Evolutionary conservation across 768 basidiomycete species (phyloP), one percentile per base, ranked within the genome.

Genomic region (Russula sp.): DNA sequence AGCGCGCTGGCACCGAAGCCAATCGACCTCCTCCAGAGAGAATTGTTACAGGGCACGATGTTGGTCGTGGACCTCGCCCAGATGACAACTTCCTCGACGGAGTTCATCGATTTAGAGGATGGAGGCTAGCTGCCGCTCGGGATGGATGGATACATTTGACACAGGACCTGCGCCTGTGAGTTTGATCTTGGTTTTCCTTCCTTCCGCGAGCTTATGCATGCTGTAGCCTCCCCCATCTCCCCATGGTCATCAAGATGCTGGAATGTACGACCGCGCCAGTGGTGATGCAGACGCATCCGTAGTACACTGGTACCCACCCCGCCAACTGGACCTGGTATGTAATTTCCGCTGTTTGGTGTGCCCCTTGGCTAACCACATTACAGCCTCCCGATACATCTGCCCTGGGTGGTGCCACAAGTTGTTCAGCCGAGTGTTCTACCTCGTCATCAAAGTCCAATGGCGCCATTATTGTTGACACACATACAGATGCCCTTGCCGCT

Each of bases 261-360:
- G 53, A 24, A n/a, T 53, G 48, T 44, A 49, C 40, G 26, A 51
- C 59, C 16, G 59, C 59, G 8, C 64, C 59, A 18, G 8, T 50
- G n/a, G 18, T 20, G 14, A 22, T 61, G 18, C 48, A 60, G 48
- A 9, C 36, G 4, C 16, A 20, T 16, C 52, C 51, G 6, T 58
- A 51, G 57, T 58, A 59, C 34, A n/a, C n/a, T n/a, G n/a, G n/a
- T n/a, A n/a, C n/a, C n/a, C n/a, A n/a, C n/a, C n/a, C n/a, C n/a
- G n/a, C n/a, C n/a, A n/a, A n/a, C n/a, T n/a, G n/a, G n/a, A n/a
- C n/a, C n/a, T n/a, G n/a, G n/a, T n/a, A n/a, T n/a, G n/a, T n/a
- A n/a, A n/a, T n/a, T n/a, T n/a, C n/a, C n/a, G n/a, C n/a, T n/a
- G n/a, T n/a, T n/a, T n/a, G n/a, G n/a, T n/a, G n/a, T n/a, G n/a